phyloP scores from a whole-genome alignment of 2,329 filamentous ascomycete species.

The Juglanconis oblonga region DNA sequence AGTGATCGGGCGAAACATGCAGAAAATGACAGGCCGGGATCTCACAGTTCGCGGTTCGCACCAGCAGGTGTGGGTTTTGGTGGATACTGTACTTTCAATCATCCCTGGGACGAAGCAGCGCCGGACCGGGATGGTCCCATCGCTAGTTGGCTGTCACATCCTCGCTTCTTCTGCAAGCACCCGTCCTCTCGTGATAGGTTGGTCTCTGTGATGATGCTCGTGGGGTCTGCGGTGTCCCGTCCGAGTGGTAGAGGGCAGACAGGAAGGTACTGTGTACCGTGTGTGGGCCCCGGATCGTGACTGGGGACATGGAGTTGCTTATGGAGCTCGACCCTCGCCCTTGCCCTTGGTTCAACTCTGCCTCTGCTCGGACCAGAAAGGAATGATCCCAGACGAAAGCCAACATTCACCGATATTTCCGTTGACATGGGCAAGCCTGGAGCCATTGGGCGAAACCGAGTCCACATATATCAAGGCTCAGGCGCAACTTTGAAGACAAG shows the following conservation, averaged over 20 bases:
- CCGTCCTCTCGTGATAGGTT: background rate
- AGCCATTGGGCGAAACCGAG: background rate
- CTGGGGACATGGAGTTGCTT: conserved; percentile 16
- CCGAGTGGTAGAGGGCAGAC: conserved; percentile 1
- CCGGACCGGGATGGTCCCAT: background rate
- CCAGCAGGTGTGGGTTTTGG: background rate
- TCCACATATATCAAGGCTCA: conserved; percentile 14
- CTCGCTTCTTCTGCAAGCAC: background rate
- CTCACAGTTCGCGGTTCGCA: conserved; percentile 3
- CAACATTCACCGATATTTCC: conserved; percentile 17
- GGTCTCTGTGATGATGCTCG: background rate
- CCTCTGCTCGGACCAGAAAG: conserved; percentile 18
- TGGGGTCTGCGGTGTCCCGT: conserved; percentile 4
- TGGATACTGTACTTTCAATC: too few species aligned
- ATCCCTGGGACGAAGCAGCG: background rate
- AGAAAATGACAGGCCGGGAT: conserved; percentile 21
- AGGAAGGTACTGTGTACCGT: background rate
- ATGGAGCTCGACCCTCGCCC: conserved; percentile 19
- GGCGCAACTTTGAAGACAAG: background rate
- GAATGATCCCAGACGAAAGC: conserved; percentile 15
- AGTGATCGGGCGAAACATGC: conserved; percentile 16
- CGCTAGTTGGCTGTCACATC: background rate
- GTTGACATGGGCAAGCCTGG: conserved; percentile 15
- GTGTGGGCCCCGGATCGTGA: conserved; percentile 15
- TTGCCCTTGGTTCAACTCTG: conserved; percentile 14